phyloP scores from a whole-genome alignment of 768 basidiomycete genomes.

The Rhodotorula diobovata region DNA sequence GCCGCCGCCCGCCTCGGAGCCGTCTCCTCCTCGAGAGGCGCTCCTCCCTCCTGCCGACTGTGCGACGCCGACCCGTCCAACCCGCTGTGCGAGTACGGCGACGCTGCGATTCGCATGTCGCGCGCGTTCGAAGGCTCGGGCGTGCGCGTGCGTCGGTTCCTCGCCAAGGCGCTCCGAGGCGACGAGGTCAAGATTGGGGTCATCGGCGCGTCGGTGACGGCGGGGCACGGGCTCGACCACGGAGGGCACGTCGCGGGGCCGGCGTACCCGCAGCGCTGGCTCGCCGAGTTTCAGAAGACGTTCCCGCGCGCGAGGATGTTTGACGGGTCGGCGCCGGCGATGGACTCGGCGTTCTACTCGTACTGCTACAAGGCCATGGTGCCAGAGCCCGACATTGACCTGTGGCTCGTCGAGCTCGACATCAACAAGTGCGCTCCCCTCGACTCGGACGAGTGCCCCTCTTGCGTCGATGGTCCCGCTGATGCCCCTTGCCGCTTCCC shows the following conservation, averaged over 20 bases:
- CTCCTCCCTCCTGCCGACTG: not conserved
- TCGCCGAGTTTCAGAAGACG: not conserved
- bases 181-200: constrained; percentile 37
- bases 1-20: not conserved
- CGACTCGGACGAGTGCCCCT: not conserved
- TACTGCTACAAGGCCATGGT: constrained; percentile 5
- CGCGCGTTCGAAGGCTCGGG: constrained; percentile 38
- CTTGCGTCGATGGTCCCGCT: not conserved
- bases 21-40: not conserved
- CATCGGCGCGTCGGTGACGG: constrained; percentile 37
- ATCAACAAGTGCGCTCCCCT: constrained; percentile 2
- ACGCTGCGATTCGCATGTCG: constrained; percentile 31
- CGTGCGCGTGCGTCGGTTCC: constrained; percentile 21
- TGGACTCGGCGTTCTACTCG: constrained; percentile 15
- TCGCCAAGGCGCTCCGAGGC: constrained; percentile 39
- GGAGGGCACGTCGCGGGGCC: not conserved
- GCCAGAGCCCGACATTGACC: not conserved
- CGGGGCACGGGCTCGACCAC: constrained; percentile 8
- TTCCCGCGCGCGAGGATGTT: constrained; percentile 14
- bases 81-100: constrained; percentile 37
- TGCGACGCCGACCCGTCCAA: constrained; percentile 13
- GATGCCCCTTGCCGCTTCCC: not conserved
- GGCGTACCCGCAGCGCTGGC: constrained; percentile 1
- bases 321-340: constrained; percentile 10
- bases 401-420: constrained; percentile 27